Evolutionary conservation across 1,139 yeast genomes (phyloP).

Genomic region (Pichiaceae sp.): DNA sequence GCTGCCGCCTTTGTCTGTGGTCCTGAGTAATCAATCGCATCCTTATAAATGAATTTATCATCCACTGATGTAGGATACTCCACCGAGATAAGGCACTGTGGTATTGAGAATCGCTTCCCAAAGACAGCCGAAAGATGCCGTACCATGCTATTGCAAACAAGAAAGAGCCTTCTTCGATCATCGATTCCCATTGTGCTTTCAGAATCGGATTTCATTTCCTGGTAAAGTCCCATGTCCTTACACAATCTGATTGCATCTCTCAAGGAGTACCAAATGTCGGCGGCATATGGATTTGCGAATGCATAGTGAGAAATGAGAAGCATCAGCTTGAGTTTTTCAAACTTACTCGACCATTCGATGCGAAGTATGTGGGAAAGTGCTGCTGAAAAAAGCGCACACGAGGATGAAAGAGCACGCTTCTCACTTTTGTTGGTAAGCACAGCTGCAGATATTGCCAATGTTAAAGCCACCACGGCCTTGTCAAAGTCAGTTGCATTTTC

Average conservation of each 20-base stretch:
- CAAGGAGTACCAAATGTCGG: constrained; percentile 12
- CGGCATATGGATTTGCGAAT: constrained; percentile 18
- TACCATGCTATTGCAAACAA: constrained; percentile 13
- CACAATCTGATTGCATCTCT: constrained; percentile 12
- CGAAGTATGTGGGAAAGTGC: constrained; percentile 9
- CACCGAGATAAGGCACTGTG: constrained; percentile 9
- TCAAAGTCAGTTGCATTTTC: constrained; percentile 8
- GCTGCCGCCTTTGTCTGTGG: constrained; percentile 16
- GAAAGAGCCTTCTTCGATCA: constrained; percentile 10
- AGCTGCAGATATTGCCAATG: constrained; percentile 17
- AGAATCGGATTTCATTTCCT: constrained; percentile 9
- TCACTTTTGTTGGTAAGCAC: constrained; percentile 14
- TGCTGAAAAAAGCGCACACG: constrained; percentile 14
- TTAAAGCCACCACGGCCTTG: constrained; percentile 11
- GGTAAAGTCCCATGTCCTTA: constrained; percentile 14
- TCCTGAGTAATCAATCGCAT: constrained; percentile 12
- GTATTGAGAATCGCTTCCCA: constrained; percentile 11
- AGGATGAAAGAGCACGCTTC: constrained; percentile 13
- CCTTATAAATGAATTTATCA: constrained; percentile 12
- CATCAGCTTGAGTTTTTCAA: constrained; percentile 10
- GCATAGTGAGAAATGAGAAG: constrained; percentile 16
- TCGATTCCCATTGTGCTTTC: constrained; percentile 9
- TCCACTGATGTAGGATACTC: constrained; percentile 14
- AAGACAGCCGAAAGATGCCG: constrained; percentile 12
- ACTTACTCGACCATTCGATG: constrained; percentile 8